Conservation (phyloP, 495 filamentous ascomycete species). For the Lasiosphaeriaceae sp. region DNA sequence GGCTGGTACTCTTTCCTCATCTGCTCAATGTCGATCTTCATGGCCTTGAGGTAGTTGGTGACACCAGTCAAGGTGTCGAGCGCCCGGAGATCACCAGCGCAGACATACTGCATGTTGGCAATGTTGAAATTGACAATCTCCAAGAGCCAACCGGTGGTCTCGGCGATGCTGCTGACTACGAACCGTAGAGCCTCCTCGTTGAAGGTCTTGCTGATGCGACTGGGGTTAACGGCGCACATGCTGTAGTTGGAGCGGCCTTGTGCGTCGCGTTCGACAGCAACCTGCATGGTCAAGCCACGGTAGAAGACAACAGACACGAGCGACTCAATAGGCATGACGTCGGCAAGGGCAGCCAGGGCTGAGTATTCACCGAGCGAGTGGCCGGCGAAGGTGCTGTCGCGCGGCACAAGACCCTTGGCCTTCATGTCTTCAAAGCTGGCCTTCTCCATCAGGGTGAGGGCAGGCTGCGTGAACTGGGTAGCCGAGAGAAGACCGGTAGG, state of each 20-base stretch:
- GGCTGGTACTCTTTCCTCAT: slow-evolving; percentile 79
- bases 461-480: slow-evolving; percentile 97
- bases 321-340: slow-evolving; percentile 98
- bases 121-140: slow-evolving; percentile 99
- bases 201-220: slow-evolving; percentile 94
- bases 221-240: slow-evolving; percentile 98
- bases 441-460: slow-evolving; percentile 98
- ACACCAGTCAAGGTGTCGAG: slow-evolving; percentile 91
- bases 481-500: slow-evolving; percentile 93
- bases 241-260: slow-evolving; percentile 92
- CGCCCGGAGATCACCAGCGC: slow-evolving; percentile 92
- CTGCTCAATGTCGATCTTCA: slow-evolving; percentile 93
- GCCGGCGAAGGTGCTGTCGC: slow-evolving; percentile 94
- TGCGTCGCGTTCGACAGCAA: slow-evolving; percentile 94
- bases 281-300: slow-evolving; percentile 98
- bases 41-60: slow-evolving; percentile 88
- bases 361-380: slow-evolving; percentile 99
- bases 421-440: slow-evolving; percentile 99
- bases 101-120: slow-evolving; percentile 97
- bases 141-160: slow-evolving; percentile 88
- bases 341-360: slow-evolving; percentile 89
- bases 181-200: slow-evolving; percentile 95
- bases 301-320: slow-evolving; percentile 99
- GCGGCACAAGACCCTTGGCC: slow-evolving; percentile 89
- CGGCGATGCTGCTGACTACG: slow-evolving; percentile 86